These are phyloP conservation scores for Aspergillus calidoustus DNA, from an alignment of 2,329 filamentous ascomycete species.

Conservation along the genomic window DNA sequence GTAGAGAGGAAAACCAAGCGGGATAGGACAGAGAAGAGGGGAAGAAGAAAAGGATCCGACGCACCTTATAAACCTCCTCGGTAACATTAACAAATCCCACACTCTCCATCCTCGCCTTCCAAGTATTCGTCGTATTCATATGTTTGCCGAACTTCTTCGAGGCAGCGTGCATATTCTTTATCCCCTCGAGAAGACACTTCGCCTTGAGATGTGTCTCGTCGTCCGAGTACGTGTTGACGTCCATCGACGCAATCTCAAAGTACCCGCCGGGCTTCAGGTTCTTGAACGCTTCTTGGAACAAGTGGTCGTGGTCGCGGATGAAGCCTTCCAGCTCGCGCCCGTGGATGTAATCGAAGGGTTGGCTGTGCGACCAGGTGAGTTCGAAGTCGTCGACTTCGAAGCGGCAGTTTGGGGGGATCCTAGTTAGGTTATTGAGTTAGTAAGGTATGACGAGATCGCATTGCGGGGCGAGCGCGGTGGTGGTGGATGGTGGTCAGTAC, in stretches of 20 bases:
- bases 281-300: conserved; percentile 32
- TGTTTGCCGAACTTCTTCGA: conserved; percentile 40
- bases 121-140: conserved; percentile 36
- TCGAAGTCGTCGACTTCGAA: conserved; percentile 42
- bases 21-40: too few relatives aligned
- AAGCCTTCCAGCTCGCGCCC: conserved; percentile 38
- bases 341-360: conserved; percentile 38
- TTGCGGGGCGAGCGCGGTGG: not conserved
- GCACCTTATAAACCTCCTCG: conserved; percentile 51
- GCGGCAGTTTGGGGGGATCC: conserved; percentile 41
- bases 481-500: conserved; percentile 23
- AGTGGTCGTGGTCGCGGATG: conserved; percentile 32
- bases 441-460: too few relatives aligned
- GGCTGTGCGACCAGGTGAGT: conserved; percentile 33
- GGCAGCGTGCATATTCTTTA: conserved; percentile 36
- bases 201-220: conserved; percentile 36
- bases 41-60: not conserved
- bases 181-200: conserved; percentile 27
- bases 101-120: conserved; percentile 51
- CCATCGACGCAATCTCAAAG: conserved; percentile 64
- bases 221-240: conserved; percentile 89
- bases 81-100: conserved; percentile 60
- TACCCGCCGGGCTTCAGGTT: conserved; percentile 34
- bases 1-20: too few relatives aligned
- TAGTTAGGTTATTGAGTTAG: conserved; percentile 9